Conservation (phyloP, 768 basidiomycete species). For the Myochromella boudieri region DNA sequence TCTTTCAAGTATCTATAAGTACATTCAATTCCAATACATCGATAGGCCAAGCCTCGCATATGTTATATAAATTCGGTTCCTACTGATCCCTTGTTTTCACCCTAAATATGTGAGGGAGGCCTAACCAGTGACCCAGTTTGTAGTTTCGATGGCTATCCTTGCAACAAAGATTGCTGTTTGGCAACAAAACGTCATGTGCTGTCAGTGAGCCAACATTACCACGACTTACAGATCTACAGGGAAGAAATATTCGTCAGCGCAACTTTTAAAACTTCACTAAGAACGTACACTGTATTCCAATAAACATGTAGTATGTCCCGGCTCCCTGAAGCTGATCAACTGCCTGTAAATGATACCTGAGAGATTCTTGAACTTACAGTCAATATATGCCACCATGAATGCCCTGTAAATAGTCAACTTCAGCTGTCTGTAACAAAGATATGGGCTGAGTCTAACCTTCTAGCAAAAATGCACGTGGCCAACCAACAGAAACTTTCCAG, state of each 20-base stretch:
- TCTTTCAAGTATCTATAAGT: neutral
- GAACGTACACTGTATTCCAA: constrained; percentile 50
- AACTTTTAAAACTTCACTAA: neutral
- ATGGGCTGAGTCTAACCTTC: too few species aligned
- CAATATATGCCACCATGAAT: constrained; percentile 76
- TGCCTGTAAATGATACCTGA: neutral
- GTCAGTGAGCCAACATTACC: constrained; percentile 15
- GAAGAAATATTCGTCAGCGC: constrained; percentile 7
- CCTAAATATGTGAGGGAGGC: constrained; percentile 49
- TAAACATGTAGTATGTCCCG: constrained; percentile 52
- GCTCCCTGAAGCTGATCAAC: constrained; percentile 33
- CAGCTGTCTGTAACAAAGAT: too few species aligned
- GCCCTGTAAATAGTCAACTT: constrained; percentile 47
- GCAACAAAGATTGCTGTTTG: constrained; percentile 54
- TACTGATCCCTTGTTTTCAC: constrained; percentile 24
- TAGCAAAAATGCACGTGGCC: constrained; percentile 65
- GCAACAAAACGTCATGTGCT: too few species aligned
- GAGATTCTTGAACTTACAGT: constrained; percentile 40
- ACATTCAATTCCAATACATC: neutral
- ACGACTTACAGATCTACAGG: constrained; percentile 41
- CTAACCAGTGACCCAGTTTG: constrained; percentile 36
- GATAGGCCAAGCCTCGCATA: neutral
- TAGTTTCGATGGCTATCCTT: constrained; percentile 60
- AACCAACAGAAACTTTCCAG: constrained; percentile 57
- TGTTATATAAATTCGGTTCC: neutral